Evolutionary conservation across 805 yeast genomes (phyloP).

Genomic region (Komagataella ulmi): DNA sequence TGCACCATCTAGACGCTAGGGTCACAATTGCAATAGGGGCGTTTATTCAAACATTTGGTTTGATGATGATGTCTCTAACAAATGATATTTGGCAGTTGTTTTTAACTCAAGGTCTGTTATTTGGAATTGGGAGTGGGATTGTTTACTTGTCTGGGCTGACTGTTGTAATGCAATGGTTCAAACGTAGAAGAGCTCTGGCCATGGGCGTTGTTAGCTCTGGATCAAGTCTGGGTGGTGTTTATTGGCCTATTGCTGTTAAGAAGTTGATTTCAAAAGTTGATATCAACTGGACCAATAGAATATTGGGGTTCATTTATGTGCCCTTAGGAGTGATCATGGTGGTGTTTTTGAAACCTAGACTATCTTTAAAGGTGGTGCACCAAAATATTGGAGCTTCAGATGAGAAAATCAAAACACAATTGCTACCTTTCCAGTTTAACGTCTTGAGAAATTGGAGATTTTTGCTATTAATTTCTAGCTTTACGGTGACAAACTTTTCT

Average conservation of each 20-base stretch:
- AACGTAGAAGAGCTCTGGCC: constrained; percentile 28
- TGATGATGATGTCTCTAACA: constrained; percentile 32
- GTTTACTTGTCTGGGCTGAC: constrained; percentile 29
- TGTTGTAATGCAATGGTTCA: constrained; percentile 36
- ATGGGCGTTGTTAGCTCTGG: constrained; percentile 35
- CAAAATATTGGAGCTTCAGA: too few species aligned
- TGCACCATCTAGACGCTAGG: constrained; percentile 28
- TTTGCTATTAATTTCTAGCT: constrained; percentile 1
- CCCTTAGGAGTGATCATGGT: constrained; percentile 14
- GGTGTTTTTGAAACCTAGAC: constrained; percentile 15
- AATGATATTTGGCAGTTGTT: constrained; percentile 34
- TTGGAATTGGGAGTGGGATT: constrained; percentile 33
- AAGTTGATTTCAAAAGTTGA: constrained; percentile 26
- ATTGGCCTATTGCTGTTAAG: constrained; percentile 28
- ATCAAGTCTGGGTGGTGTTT: constrained; percentile 38
- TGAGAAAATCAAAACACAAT: constrained; percentile 4
- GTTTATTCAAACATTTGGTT: constrained; percentile 25
- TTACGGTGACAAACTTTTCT: constrained; percentile 10
- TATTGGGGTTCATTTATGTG: constrained; percentile 16
- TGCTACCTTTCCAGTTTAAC: constrained; percentile 2
- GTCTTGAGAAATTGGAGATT: constrained; percentile 7
- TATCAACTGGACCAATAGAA: constrained; percentile 28
- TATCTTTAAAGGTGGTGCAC: constrained; percentile 8
- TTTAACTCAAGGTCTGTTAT: constrained; percentile 36
- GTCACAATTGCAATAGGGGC: constrained; percentile 27